Evolutionary conservation across 371 early-diverging fungal genomes (phyloP), one percentile per base, ranked within the genome.

Genomic region (Dipsacomyces acuminosporus): DNA sequence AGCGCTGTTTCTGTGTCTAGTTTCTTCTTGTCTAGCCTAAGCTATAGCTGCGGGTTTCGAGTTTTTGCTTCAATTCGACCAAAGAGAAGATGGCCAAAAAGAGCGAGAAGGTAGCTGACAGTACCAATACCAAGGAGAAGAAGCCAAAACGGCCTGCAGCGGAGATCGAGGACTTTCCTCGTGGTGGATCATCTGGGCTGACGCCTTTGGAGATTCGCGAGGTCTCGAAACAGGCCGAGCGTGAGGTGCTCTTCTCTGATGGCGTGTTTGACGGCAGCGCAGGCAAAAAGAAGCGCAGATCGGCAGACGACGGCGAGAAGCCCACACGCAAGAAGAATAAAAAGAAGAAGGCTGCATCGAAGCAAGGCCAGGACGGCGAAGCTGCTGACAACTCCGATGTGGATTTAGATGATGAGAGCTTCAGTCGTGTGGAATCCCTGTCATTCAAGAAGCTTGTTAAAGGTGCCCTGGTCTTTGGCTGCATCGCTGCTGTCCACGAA

Each of bases 181-280:
- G 92, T 56, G 92, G 92, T 41, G 92, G 92, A 21, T 82, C 85
- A 8, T 78, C 82, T 38, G 82, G 80, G 3, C 74, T 91, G 59
- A 90, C 90, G 2, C 89, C 91, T 40, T 79, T 91, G 20, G 92
- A 91, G 70, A 83, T 82, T 73, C 81, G 86, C 38, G 89, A 91
- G 55, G 78, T 90, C 38, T 61, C 82, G 21, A 81, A 80, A 58
- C 81, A 88, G 57, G 92, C 84, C 18, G 84, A 86, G 25, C 65
- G 71, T 42, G 86, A 85, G 59, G 76, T 84, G 43, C 76, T 82
- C 54, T 61, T 71, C 53, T 44, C 55, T n/a, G 59, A 70, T 14
- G 61, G 61, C 33, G 64, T 48, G 18, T 59, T 61, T 25, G 53
- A 46, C 20, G 72, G 54, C 24, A 76, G 72, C 35, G 75, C 77